Percentiles rank a stretch among this genome's conserved stretches.
Conservation (phyloP, 2,329 filamentous ascomycete genomes). For the Penicillium sp. region DNA sequence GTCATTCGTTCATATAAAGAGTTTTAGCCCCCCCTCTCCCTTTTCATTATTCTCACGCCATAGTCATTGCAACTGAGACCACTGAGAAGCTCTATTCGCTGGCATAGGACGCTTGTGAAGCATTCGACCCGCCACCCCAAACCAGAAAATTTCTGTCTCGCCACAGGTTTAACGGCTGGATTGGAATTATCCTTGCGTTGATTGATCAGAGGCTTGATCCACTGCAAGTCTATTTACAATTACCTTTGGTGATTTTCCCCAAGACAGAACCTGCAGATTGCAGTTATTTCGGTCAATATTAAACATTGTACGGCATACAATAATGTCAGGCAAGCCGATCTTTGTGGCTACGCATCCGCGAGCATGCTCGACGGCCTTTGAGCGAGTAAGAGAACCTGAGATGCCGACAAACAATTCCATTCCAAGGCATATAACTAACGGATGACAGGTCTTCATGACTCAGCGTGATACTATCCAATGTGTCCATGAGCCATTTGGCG, state of each 20-base stretch:
- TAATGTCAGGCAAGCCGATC: conserved; percentile 76
- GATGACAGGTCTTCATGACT: conserved; percentile 86
- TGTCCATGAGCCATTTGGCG: conserved; percentile 93
- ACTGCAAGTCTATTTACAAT: conserved; percentile 21
- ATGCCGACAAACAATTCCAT: background rate
- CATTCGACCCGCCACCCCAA: conserved; percentile 3
- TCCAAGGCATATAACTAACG: conserved; percentile 2
- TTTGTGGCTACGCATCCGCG: conserved; percentile 93
- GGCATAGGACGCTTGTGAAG: background rate
- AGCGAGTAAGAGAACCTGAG: conserved; percentile 64
- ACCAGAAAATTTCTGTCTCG: background rate
- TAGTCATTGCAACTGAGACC: conserved; percentile 16
- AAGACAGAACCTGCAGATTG: conserved; percentile 2
- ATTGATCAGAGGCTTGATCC: conserved; percentile 11
- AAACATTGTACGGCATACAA: conserved; percentile 2
- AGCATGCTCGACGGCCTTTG: conserved; percentile 95
- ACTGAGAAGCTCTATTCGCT: conserved; percentile 21
- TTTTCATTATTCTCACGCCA: conserved; percentile 22
- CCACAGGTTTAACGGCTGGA: background rate
- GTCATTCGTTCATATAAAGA: conserved; percentile 17
- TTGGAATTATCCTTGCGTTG: conserved; percentile 3
- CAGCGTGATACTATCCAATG: conserved; percentile 76
- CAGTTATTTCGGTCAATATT: background rate
- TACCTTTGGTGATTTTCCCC: conserved; percentile 8
- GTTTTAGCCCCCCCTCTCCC: conserved; percentile 4